Conservation (phyloP, 345 rosid genomes). For the Cardamine resedifolia region DNA sequence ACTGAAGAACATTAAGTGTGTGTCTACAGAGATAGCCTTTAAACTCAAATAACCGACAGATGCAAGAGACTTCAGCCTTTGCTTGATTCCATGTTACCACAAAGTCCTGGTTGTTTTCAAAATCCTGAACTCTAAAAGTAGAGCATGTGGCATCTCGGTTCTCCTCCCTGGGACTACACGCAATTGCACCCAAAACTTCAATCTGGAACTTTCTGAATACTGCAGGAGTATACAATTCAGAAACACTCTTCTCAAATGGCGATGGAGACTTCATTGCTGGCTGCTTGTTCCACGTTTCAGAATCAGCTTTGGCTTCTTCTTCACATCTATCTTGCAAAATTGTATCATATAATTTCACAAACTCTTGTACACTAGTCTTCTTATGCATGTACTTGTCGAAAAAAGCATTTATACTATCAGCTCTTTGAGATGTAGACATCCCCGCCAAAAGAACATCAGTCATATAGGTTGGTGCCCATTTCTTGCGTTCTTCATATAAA, state of each 20-base stretch:
- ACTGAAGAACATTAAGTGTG: constrained; percentile 65
- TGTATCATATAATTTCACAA: constrained; percentile 53
- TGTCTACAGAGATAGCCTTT: constrained; percentile 74
- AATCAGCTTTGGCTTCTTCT: constrained; percentile 73
- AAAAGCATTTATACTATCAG: constrained; percentile 59
- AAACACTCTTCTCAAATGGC: constrained; percentile 67
- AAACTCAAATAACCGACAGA: constrained; percentile 59
- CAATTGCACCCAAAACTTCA: constrained; percentile 68
- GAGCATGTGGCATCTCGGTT: constrained; percentile 47
- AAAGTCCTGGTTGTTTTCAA: constrained; percentile 55
- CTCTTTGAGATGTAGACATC: constrained; percentile 55
- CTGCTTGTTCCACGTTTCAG: constrained; percentile 62
- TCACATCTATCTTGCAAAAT: constrained; percentile 62
- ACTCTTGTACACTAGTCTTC: constrained; percentile 61
- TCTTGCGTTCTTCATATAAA: constrained; percentile 56
- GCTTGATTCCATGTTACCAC: constrained; percentile 55
- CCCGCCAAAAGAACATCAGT: constrained; percentile 56
- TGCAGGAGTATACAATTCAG: constrained; percentile 60
- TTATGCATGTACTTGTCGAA: constrained; percentile 66
- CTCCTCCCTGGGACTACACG: constrained; percentile 64
- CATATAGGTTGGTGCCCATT: constrained; percentile 67
- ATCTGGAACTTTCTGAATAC: constrained; percentile 63
- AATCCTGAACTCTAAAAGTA: constrained; percentile 61
- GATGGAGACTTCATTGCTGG: constrained; percentile 72
- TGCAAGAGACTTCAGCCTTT: constrained; percentile 55